Evolutionary conservation across 2,329 filamentous ascomycete species (phyloP), one percentile per base, ranked within the genome.

Genomic region (Clathrospora elynae): DNA sequence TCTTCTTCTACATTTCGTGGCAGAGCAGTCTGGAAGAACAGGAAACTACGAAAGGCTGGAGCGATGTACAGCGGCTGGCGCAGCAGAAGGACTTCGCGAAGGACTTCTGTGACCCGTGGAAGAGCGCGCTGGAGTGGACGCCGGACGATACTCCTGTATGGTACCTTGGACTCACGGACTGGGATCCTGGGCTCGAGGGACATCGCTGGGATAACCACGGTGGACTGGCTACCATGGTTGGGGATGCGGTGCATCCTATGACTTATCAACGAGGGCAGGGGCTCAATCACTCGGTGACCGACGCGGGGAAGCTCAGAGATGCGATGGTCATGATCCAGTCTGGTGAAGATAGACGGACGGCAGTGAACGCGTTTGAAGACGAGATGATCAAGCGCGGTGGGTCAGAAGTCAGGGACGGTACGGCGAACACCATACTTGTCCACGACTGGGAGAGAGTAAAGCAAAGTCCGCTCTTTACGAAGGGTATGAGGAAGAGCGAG

Each of bases 1-100:
- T 76, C 50, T 73, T 73, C 57, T 76, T 73, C 60, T 78, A 78
- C 54, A 73, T 77, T 35, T 76, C 74, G 8, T 77, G 73, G 72
- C 50, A 38, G 12, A 67, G 58, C 7, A 63, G 55, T 22, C 18
- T 71, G 1, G 68, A 75, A 36, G 69, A 75, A 46, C 74, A 77
- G 46, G 66, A 67, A 7, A 57, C 58, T 23, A 71, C 71, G 28
- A 60, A 57, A 28, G 11, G 59, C 31, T 71, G 67, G 57, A 64
- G 66, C 4, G 52, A 66, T 28, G 67, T 56, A 2, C 59, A 73
- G 50, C 55, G 72, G 13, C 52, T 75, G 4, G 52, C 42, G 9
- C 72, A 75, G 51, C 65, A 71, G 16, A 76, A 74, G 34, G 61
- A 70, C 20, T 65, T 71, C 12, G 63, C 67, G 1, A 67, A 58